Evolutionary conservation across 352 stramenopile species (phyloP), one percentile per base, ranked within the genome.

Genomic region (Globisporangium orthogonon): DNA sequence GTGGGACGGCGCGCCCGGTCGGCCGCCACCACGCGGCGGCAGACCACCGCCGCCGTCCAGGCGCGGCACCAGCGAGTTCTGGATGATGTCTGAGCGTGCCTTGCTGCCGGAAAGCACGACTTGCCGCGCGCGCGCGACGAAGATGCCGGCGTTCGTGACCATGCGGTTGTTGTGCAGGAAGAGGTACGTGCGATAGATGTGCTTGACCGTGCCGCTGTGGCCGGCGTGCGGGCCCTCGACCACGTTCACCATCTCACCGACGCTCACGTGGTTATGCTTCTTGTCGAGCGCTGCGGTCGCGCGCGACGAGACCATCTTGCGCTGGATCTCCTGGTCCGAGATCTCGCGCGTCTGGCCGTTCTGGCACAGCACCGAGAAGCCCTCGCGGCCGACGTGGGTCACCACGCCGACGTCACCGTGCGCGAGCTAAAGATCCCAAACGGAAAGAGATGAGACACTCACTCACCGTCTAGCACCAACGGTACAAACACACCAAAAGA

Each of bases 91-190:
- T 1, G 81, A 91, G 13, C 83, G 75, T 17, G 83, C 83, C 65
- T 96, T 96, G 67, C 83, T 91, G 39, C 87, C 87, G 3, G 87
- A 89, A 2, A 96, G 61, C 15, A 95, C 73, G 28, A 94, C 83
- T 58, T 87, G 74, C 48, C 86, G 79, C 13, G 87, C 83, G 23
- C 86, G 81, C n/a, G 83, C 83, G 14, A 96, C 83, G 46, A 96
- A 96, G 45, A 96, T 94, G 28, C 87, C 87, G 7, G 87, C 85
- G 58, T 95, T 94, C 23, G 81, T 87, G 46, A 84, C 90, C 60
- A 95, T 90, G 30, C 86, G 86, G 65, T 95, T 95, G 66, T 95
- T 95, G 73, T 96, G 87, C 61, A 96, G 54, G 56, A 96, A 96
- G 28, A 96, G 70, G 41, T 89, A 95, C 5, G 83, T 91, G 23